Percentiles rank a stretch among this genome's conserved stretches.
Evolutionary conservation across 805 yeast species (phyloP).

Genomic region (Barnettozyma wickerhamii): DNA sequence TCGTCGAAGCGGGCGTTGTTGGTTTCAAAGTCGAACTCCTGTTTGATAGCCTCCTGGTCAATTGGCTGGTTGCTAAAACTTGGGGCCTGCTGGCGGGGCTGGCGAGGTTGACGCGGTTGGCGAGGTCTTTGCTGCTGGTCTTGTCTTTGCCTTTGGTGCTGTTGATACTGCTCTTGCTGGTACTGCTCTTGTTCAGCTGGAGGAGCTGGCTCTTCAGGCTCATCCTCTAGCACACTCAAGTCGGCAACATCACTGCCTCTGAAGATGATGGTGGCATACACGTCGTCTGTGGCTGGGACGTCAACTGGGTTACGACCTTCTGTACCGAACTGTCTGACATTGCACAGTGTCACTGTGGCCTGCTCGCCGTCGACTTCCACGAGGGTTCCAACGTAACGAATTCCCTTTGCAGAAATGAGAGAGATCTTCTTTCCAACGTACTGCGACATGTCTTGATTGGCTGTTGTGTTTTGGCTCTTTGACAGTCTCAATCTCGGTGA

Average conservation of each 20-base stretch:
- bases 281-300: slow-evolving; percentile 61
- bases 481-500: too few relatives aligned
- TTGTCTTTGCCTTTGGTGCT: slow-evolving; percentile 1
- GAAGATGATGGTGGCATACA: slow-evolving; percentile 75
- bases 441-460: slow-evolving; percentile 68
- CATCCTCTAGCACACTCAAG: slow-evolving; percentile 71
- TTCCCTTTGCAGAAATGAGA: slow-evolving; percentile 70
- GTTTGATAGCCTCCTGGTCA: slow-evolving; percentile 36
- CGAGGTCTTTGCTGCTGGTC: slow-evolving; percentile 5
- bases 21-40: slow-evolving; percentile 67
- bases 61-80: too few relatives aligned
- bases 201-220: slow-evolving; percentile 8
- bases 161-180: slow-evolving; percentile 4
- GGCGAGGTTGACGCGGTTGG: too few relatives aligned
- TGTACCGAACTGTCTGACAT: slow-evolving; percentile 84
- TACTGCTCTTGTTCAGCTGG: slow-evolving; percentile 5
- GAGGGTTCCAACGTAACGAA: slow-evolving; percentile 82
- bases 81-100: too few relatives aligned
- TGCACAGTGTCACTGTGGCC: slow-evolving; percentile 78
- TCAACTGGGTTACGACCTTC: slow-evolving; percentile 84
- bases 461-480: too few relatives aligned
- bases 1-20: slow-evolving; percentile 68
- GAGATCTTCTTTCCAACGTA: slow-evolving; percentile 89
- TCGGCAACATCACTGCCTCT: slow-evolving; percentile 92
- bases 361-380: slow-evolving; percentile 85